These are phyloP conservation scores for Cercospora zeae-maydis DNA, from an alignment of 2,329 filamentous ascomycete species.

Conservation along the genomic window DNA sequence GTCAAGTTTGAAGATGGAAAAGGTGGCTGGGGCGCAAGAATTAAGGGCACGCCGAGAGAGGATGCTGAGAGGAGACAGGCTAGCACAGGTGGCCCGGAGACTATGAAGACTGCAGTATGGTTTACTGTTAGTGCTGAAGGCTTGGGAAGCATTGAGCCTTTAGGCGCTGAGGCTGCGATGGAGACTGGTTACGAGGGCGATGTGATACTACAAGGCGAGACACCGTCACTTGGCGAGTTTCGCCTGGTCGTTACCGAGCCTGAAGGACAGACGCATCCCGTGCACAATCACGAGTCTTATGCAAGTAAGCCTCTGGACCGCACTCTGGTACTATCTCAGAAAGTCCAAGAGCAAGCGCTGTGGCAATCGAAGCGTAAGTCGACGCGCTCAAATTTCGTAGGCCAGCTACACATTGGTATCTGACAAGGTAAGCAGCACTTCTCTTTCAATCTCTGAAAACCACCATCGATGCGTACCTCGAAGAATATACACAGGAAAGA, in stretches of 20 bases:
- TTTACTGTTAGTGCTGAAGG: conserved; percentile 84
- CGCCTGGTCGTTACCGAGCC: conserved; percentile 73
- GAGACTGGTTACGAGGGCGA: conserved; percentile 58
- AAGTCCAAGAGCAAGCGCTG: conserved; percentile 62
- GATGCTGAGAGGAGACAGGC: conserved; percentile 51
- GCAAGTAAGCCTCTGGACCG: conserved; percentile 68
- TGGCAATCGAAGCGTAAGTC: conserved; percentile 73
- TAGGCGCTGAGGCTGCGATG: conserved; percentile 51
- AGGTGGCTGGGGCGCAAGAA: conserved; percentile 77
- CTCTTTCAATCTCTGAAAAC: conserved; percentile 62
- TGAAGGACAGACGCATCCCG: conserved; percentile 58
- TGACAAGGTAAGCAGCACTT: conserved; percentile 47
- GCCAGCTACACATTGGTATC: conserved; percentile 37
- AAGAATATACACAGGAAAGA: conserved; percentile 60
- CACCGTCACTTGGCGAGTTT: conserved; percentile 72
- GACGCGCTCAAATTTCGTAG: neutral
- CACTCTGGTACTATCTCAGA: conserved; percentile 71
- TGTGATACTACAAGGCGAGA: conserved; percentile 68
- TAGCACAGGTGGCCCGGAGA: conserved; percentile 30
- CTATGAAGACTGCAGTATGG: conserved; percentile 71
- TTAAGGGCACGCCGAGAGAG: conserved; percentile 74
- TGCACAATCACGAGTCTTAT: conserved; percentile 60
- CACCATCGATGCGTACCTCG: conserved; percentile 58
- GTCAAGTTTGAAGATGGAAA: conserved; percentile 83
- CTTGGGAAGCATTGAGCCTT: conserved; percentile 61